Base-by-base conservation (phyloP, 2,329 filamentous ascomycete genomes). In the Hymenoscyphus scutula region DNA sequence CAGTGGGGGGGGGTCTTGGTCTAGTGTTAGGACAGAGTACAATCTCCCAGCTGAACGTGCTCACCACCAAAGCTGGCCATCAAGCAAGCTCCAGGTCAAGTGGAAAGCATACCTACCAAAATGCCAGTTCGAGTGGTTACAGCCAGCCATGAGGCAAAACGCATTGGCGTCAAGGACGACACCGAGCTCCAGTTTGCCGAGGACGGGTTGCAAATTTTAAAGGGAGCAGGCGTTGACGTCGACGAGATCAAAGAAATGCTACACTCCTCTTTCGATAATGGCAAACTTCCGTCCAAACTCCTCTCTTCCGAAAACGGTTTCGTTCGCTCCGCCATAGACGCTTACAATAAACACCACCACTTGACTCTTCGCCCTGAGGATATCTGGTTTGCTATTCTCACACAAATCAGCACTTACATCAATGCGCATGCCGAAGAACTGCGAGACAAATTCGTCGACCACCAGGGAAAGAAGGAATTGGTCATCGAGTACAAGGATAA, bases 331-430 rank as follows among this genome's bases (percentile, higher is more conserved):
- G 73, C 68, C n/a, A 69, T 75, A 25, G 56, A 73, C n/a, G 79
- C 79, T 1, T 82, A 81, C 64, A 77, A 70, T 63, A 11, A 72
- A 1, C 78, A 82, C 60, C 77, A 79, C 59, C 76, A 82, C 61
- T 75, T 84, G 0, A 70, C 69, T 1, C 71, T 84, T 54, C 78
- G 81, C 0, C 81, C 82, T 0, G 81, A 85, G 30, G 82, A 84
- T 62, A 68, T 84, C 17, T 84, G 81, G 82, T 75, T 82, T 53
- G 72, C 80, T 5, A 82, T 84, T 64, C 68, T 84, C 0, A 74
- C 76, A 0, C 81, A 84, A 64, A 65, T 83, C 1, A 78, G 74
- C 66, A 72, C 77, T 60, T 81, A 76, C 64, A 72, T 84, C 67
- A 81, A 82, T 57, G 74, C 69, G 1, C 72, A 83, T 63, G 74